Evolutionary conservation across 2,329 filamentous ascomycete species (phyloP), one percentile per base, ranked within the genome.

Genomic region (Annulohypoxylon truncatum): DNA sequence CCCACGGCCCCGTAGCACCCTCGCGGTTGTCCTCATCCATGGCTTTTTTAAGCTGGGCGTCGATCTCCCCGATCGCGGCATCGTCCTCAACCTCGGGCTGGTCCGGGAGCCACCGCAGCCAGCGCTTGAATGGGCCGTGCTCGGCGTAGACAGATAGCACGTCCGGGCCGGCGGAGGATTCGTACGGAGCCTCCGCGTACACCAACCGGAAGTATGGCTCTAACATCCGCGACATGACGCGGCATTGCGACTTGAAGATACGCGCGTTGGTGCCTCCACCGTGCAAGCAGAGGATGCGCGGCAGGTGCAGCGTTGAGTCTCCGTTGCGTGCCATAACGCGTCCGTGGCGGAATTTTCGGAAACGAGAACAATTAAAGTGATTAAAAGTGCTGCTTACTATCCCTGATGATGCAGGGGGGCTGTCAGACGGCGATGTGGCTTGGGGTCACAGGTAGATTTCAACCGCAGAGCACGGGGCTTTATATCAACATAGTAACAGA

Each of bases 221-320:
- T 0, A 93, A 84, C 57, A 40, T 47, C 24, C 74, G 76, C 28
- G 75, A 69, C 57, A 87, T 71, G 68, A 81, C 81, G 67, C 92
- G 90, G 71, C 88, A 87, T 79, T 94, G 92, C 9, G 85, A 77
- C 66, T 84, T 81, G 81, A 94, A 94, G 76, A 93, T 87, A 40
- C 83, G 75, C n/a, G 85, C 89, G 73, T 91, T 93, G 69, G 90
- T 88, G 66, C 92, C 92, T 72, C 91, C 92, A 75, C 92, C 92
- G 77, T 94, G 92, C n/a, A 94, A 87, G 79, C 91, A 94, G 71
- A 94, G 89, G 71, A 94, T 88, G 64, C 91, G 89, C 2, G 91
- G 91, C 26, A 84, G 80, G 63, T 76, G 62, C 53, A 73, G 59
- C 26, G 72, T 75, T 35, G 64, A 12, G 52, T 72, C 71, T 22